Base-by-base conservation (phyloP, 2,329 filamentous ascomycete species). In the Eurotiales sp. region DNA sequence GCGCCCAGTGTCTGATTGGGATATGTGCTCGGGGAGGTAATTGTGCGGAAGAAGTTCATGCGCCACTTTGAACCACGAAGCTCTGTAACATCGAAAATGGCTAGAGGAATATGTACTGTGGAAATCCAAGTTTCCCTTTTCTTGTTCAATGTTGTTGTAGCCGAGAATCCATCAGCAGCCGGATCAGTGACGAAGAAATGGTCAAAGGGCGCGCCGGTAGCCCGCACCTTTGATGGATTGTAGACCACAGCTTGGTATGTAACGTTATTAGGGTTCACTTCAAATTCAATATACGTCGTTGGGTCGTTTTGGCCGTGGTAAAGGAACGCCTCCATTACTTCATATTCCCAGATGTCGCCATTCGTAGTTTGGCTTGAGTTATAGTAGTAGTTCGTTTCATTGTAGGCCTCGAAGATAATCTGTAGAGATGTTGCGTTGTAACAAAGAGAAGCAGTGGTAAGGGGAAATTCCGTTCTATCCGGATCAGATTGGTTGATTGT, bases 1-100 rank as follows among this genome's bases (percentile, higher is more conserved):
- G 51, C 51, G 32, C 51, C 51, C 12, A 52, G 21, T 7, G 39
- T 48, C 40, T 52, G 51, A n/a, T 52, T 45, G 4, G 51, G 51
- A 25, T 52, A 52, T 12, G 40, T 52, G 39, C 46, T 47, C n/a
- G 51, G 51, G 32, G 51, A 52, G 10, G 51, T 52, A 19, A 52
- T 52, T 6, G 51, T 52, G 19, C 51, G 51, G 39, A 52, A 52
- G 21, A 52, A 52, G 19, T 52, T 52, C 51, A 52, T 52, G 15
- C 51, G 45, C 51, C 51, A 52, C 23, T 32, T 29, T 8, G 51
- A 52, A 1, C 51, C 51, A 17, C 34, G 42, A 23, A 45, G 22
- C 30, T 44, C 14, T 8, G 23, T 32, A 14, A 52, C 51, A 40
- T 52, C 8, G 25, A 52, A 52, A n/a, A 52, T 6, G 3, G 51